phyloP scores from a whole-genome alignment of 1,284 basidiomycete genomes.

The Hortiboletus rubellus region DNA sequence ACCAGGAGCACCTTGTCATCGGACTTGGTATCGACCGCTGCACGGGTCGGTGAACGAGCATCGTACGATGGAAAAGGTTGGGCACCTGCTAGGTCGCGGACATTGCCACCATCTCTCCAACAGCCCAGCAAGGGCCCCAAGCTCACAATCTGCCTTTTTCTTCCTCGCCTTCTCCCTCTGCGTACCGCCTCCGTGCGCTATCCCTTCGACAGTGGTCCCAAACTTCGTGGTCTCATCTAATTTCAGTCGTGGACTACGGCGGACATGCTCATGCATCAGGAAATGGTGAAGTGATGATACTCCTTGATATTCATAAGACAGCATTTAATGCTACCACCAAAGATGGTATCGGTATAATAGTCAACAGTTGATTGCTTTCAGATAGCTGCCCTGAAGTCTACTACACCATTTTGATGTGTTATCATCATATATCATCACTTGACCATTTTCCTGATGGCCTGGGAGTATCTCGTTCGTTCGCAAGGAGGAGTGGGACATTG shows the following conservation, averaged over 20 bases:
- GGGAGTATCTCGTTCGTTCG: conserved; percentile 88
- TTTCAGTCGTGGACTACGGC: conserved; percentile 54
- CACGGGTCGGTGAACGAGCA: conserved; percentile 63
- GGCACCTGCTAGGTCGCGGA: conserved; percentile 72
- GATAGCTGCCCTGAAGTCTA: no score
- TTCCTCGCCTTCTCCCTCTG: conserved; percentile 47
- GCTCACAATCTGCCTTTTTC: conserved; percentile 73
- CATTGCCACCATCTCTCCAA: conserved; percentile 92
- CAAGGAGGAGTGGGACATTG: conserved; percentile 83
- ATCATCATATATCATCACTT: no score
- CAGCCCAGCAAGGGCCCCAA: conserved; percentile 83
- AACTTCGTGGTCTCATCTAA: conserved; percentile 85
- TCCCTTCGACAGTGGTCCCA: conserved; percentile 80
- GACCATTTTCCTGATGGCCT: no score
- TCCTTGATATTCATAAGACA: no score
- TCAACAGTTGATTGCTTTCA: no score
- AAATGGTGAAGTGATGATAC: conserved; percentile 34
- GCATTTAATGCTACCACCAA: no score
- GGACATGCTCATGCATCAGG: no score
- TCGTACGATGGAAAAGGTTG: not conserved
- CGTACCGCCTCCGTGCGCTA: conserved; percentile 55
- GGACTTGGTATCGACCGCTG: conserved; percentile 86
- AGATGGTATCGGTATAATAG: no score
- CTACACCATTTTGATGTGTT: no score
- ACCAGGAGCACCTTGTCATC: conserved; percentile 57